phyloP scores from a whole-genome alignment of 805 yeast species.

The Candida ascalaphidarum region DNA sequence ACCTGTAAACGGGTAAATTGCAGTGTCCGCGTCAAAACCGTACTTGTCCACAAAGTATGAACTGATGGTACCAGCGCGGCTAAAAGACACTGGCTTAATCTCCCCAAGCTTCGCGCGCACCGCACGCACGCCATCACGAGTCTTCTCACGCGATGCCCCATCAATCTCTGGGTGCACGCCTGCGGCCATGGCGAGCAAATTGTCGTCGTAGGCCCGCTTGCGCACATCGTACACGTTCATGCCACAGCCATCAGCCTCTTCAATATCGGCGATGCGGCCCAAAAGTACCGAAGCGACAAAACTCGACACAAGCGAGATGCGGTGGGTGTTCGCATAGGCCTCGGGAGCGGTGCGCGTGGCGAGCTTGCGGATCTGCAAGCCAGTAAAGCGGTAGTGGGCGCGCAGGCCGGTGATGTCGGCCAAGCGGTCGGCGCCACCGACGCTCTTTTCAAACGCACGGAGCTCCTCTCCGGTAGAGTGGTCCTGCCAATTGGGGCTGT shows the following conservation, averaged over 20 bases:
- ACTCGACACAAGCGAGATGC: constrained; percentile 71
- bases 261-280: constrained; percentile 58
- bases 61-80: constrained; percentile 45
- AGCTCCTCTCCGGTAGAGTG: constrained; percentile 76
- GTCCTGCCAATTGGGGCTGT: constrained; percentile 93
- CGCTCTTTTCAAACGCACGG: constrained; percentile 45
- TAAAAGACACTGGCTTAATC: constrained; percentile 42
- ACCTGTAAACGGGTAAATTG: constrained; percentile 74
- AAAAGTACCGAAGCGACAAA: constrained; percentile 66
- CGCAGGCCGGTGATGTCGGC: constrained; percentile 74
- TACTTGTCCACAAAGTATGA: constrained; percentile 55
- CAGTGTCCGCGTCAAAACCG: constrained; percentile 51
- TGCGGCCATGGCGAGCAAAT: constrained; percentile 46
- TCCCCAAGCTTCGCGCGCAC: constrained; percentile 46
- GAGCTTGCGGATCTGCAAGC: constrained; percentile 80
- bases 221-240: constrained; percentile 78
- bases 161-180: constrained; percentile 41
- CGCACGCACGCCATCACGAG: constrained; percentile 23
- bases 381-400: constrained; percentile 86
- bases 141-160: constrained; percentile 12
- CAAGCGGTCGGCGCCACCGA: constrained; percentile 51
- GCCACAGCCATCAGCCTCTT: constrained; percentile 87
- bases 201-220: constrained; percentile 46
- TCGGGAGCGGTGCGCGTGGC: constrained; percentile 34
- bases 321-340: constrained; percentile 44